phyloP scores from a whole-genome alignment of 2,329 filamentous ascomycete species.

The Penicillium sp. region DNA sequence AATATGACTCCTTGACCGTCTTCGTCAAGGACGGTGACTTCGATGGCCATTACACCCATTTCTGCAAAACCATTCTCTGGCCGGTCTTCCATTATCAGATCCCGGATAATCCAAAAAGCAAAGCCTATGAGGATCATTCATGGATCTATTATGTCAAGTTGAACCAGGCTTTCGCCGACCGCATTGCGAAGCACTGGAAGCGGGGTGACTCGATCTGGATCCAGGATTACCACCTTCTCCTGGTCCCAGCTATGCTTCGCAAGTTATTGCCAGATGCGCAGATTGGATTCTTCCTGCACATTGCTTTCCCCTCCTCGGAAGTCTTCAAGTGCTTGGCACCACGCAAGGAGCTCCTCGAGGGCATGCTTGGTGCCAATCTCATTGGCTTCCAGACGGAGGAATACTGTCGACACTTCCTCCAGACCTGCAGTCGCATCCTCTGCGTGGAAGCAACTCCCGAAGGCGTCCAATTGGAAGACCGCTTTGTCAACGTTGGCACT shows the following conservation, averaged over 20 bases:
- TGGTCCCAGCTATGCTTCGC: conserved; percentile 85
- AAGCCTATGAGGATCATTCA: conserved; percentile 94
- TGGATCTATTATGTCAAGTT: conserved; percentile 92
- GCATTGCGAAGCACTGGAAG: conserved; percentile 88
- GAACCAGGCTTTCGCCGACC: conserved; percentile 89
- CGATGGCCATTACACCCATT: conserved; percentile 90
- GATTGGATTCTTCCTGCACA: conserved; percentile 94
- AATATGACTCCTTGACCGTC: conserved; percentile 78
- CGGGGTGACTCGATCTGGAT: conserved; percentile 90
- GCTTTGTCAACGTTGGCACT: conserved; percentile 83
- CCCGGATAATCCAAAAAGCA: conserved; percentile 95
- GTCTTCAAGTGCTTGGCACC: conserved; percentile 89
- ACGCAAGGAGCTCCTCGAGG: conserved; percentile 80
- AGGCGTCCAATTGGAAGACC: conserved; percentile 84
- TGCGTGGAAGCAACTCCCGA: conserved; percentile 86
- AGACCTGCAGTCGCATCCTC: conserved; percentile 88
- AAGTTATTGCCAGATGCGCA: conserved; percentile 83
- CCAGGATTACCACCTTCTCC: conserved; percentile 88
- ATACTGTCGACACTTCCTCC: conserved; percentile 89
- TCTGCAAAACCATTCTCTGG: conserved; percentile 97
- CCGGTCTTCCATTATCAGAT: conserved; percentile 98
- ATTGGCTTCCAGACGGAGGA: conserved; percentile 92
- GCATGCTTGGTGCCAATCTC: conserved; percentile 88
- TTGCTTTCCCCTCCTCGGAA: conserved; percentile 92
- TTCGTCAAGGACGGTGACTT: conserved; percentile 89